A percentile compares a stretch with the other conserved stretches of the same genome.
Evolutionary conservation across 2,329 filamentous ascomycete genomes (phyloP).

Genomic region (Venturia aucupariae): DNA sequence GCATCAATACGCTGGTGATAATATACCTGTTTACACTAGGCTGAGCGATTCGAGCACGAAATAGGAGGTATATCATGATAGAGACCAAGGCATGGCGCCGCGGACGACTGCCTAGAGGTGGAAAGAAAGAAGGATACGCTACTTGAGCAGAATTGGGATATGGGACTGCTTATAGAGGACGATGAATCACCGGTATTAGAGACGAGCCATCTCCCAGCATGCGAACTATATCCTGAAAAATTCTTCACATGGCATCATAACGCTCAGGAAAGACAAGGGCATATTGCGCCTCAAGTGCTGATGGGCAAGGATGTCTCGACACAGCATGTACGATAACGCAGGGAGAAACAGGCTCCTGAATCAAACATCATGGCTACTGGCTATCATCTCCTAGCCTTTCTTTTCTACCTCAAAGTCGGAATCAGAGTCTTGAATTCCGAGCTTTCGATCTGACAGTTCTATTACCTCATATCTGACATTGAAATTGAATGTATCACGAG

Average conservation of each 20-base stretch:
- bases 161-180: neutral
- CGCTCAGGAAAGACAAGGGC: neutral
- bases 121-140: neutral
- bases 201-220: neutral
- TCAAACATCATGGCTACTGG: neutral
- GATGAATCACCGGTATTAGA: neutral
- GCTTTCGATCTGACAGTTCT: too few species aligned
- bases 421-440: too few species aligned
- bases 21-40: slow-evolving; percentile 71
- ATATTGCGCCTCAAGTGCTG: neutral
- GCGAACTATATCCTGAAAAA: neutral
- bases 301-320: neutral
- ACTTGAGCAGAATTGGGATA: neutral
- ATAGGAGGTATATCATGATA: neutral
- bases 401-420: too few species aligned
- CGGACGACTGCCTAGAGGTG: neutral
- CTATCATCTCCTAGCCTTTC: neutral
- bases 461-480: too few species aligned
- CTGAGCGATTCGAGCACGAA: slow-evolving; percentile 31
- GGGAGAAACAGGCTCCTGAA: neutral
- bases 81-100: neutral
- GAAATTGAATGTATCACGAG: too few species aligned
- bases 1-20: slow-evolving; percentile 74
- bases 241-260: neutral
- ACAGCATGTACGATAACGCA: neutral